Percentiles rank a stretch among this genome's conserved stretches.
Conservation (phyloP, 495 filamentous ascomycete genomes). For the Penicillium canescens region DNA sequence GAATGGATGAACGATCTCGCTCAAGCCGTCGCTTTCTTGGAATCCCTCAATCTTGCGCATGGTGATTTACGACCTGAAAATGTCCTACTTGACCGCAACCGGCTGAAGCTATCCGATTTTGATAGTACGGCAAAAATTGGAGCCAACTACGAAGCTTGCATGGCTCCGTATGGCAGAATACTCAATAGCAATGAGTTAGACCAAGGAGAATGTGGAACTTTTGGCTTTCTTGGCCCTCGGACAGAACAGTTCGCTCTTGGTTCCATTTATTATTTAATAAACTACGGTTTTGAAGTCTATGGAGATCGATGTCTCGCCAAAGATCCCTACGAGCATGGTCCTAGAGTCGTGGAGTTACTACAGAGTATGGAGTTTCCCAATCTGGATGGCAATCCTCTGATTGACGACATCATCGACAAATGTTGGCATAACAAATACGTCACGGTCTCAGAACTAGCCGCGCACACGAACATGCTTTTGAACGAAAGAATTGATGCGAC, state of each 20-base stretch:
- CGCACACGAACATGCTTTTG: conserved; percentile 16
- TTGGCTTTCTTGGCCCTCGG: conserved; percentile 31
- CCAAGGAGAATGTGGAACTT: conserved; percentile 25
- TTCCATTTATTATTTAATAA: conserved; percentile 39
- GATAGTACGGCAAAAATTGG: conserved; percentile 31
- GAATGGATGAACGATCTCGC: conserved; percentile 44
- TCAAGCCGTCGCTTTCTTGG: conserved; percentile 37
- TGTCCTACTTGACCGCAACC: conserved; percentile 27
- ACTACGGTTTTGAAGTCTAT: conserved; percentile 41
- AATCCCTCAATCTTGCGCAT: conserved; percentile 41
- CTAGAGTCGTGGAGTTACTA: conserved; percentile 28
- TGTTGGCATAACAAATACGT: conserved; percentile 39
- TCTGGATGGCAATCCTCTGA: conserved; percentile 26
- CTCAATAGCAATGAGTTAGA: conserved; percentile 25
- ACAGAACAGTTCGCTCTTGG: conserved; percentile 42
- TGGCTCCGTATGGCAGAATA: conserved; percentile 26
- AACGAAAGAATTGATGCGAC: not conserved
- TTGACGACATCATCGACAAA: conserved; percentile 37
- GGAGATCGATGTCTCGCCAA: conserved; percentile 30
- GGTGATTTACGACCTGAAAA: conserved; percentile 35
- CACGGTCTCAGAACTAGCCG: conserved; percentile 29
- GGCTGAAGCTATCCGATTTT: conserved; percentile 30
- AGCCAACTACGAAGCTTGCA: conserved; percentile 27
- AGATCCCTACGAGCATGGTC: conserved; percentile 33
- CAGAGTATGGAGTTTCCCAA: conserved; percentile 36